phyloP scores from a whole-genome alignment of 371 early-diverging fungal genomes.

The Scutellospora calospora region DNA sequence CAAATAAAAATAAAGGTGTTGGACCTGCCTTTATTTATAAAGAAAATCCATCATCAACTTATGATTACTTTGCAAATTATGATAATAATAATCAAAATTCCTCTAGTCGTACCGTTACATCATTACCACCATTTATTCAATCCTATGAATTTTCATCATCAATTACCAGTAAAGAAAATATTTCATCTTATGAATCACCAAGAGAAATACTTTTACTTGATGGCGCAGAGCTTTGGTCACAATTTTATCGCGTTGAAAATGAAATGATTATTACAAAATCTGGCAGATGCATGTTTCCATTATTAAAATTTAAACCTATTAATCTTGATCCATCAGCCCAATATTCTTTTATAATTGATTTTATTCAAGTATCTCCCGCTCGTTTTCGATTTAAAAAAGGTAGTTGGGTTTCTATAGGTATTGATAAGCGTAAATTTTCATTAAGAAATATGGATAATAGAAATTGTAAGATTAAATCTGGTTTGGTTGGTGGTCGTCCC shows the following conservation, averaged over 20 bases:
- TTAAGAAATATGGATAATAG: background rate
- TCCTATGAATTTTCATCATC: too few species aligned
- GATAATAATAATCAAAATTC: too few species aligned
- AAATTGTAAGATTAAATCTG: background rate
- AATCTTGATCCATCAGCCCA: slow-evolving; percentile 50
- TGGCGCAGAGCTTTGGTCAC: slow-evolving; percentile 53
- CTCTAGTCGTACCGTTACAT: too few species aligned
- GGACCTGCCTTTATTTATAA: too few species aligned
- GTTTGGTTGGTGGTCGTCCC: slow-evolving; percentile 10
- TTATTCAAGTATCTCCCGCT: slow-evolving; percentile 50
- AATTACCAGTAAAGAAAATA: too few species aligned
- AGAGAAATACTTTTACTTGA: slow-evolving; percentile 40
- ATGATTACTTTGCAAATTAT: too few species aligned
- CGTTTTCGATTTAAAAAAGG: slow-evolving; percentile 52
- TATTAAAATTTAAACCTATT: slow-evolving; percentile 49
- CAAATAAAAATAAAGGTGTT: too few species aligned
- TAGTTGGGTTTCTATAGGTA: slow-evolving; percentile 49
- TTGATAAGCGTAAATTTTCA: slow-evolving; percentile 26
- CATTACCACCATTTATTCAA: too few species aligned
- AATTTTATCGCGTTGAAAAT: slow-evolving; percentile 51
- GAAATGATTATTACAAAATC: slow-evolving; percentile 67
- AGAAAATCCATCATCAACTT: too few species aligned
- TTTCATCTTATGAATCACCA: too few species aligned
- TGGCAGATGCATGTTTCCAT: slow-evolving; percentile 64
- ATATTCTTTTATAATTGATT: slow-evolving; percentile 56